These are phyloP conservation scores for Lanmaoa pseudosensibilis DNA, from an alignment of 768 basidiomycete genomes.

Conservation along the genomic window DNA sequence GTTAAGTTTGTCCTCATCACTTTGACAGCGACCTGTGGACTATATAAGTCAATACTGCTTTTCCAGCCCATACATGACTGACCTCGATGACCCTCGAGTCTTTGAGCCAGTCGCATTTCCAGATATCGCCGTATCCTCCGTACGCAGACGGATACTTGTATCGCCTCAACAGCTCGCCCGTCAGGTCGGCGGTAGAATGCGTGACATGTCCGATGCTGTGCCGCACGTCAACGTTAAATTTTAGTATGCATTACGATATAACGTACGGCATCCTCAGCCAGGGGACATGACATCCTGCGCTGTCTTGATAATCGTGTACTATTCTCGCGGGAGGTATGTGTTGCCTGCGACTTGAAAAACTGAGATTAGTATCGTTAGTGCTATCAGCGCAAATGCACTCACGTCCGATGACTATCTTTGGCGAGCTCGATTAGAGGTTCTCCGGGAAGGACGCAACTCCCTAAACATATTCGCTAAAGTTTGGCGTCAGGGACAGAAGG, in stretches of 20 bases:
- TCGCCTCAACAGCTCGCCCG: conserved; percentile 11
- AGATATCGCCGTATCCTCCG: conserved; percentile 25
- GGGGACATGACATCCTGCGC: neutral
- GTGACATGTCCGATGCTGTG: neutral
- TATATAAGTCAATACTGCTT: neutral
- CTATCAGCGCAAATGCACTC: neutral
- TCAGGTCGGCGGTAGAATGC: conserved; percentile 12
- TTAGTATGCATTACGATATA: neutral
- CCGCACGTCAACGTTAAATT: neutral
- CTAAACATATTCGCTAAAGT: neutral
- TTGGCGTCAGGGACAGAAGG: neutral
- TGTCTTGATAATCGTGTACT: neutral
- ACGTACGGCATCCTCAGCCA: conserved; percentile 4
- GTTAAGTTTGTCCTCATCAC: conserved; percentile 24
- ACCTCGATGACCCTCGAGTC: conserved; percentile 22
- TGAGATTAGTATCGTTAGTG: neutral
- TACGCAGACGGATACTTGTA: conserved; percentile 24
- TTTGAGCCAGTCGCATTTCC: conserved; percentile 25
- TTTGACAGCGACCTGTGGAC: conserved; percentile 28
- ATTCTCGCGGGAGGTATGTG: neutral
- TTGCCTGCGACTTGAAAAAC: neutral
- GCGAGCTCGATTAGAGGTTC: neutral
- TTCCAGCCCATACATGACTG: neutral
- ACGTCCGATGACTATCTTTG: conserved; percentile 3
- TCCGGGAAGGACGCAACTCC: neutral